These are phyloP conservation scores for Phialophora verrucosa DNA, from an alignment of 2,329 filamentous ascomycete genomes.

Conservation along the genomic window DNA sequence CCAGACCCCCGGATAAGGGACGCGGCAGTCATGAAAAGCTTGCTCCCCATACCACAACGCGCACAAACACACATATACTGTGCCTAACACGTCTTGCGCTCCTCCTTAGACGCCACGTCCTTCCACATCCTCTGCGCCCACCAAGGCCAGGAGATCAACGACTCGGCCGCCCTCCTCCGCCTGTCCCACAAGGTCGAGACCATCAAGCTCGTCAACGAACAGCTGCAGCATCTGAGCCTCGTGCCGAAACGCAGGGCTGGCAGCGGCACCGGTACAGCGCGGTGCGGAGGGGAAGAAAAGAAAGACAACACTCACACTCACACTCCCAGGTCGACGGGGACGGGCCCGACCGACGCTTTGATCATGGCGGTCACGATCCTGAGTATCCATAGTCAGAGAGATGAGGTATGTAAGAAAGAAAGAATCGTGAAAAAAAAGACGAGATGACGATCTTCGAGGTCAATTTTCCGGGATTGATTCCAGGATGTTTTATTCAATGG, in stretches of 20 bases:
- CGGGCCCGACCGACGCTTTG: constrained; percentile 24
- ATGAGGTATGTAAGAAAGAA: constrained; percentile 10
- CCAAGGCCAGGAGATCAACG: constrained; percentile 26
- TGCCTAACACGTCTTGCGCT: not conserved
- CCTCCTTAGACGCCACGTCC: constrained; percentile 22
- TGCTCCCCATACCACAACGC: not conserved
- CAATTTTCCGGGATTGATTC: not conserved
- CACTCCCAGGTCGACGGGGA: not conserved
- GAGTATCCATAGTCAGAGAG: constrained; percentile 24
- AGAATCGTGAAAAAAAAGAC: not conserved
- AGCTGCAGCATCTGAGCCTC: constrained; percentile 21
- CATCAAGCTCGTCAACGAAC: constrained; percentile 32
- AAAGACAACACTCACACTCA: too few relatives aligned
- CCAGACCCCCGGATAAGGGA: not conserved
- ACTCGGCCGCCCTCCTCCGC: constrained; percentile 24
- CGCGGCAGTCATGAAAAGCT: too few relatives aligned
- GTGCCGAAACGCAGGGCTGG: not conserved
- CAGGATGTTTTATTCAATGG: not conserved
- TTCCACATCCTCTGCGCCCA: constrained; percentile 27
- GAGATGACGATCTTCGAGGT: not conserved
- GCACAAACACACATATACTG: too few relatives aligned
- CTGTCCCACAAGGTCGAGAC: constrained; percentile 31
- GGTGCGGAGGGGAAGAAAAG: not conserved
- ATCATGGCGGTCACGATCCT: constrained; percentile 32
- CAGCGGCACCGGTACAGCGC: not conserved